Base-by-base conservation (phyloP, 768 basidiomycete species). In the Paxillus ammoniavirescens region DNA sequence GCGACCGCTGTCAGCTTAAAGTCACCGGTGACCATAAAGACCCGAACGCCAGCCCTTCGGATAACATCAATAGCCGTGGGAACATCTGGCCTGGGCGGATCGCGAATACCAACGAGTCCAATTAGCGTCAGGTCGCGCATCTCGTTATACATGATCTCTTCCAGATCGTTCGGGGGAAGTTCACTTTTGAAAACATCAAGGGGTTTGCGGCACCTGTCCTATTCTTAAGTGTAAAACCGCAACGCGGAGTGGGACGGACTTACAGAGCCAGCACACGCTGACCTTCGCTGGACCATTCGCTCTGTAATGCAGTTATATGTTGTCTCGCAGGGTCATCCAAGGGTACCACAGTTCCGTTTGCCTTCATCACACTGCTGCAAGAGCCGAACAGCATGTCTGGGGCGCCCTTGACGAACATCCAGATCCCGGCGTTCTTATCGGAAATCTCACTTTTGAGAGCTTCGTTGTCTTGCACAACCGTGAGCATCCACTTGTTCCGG, bases 401-500 rank as follows among this genome's bases (percentile, higher is more conserved):
- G 1, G 82, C 83, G n/a, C 82, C 82, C 64, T 84, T 83, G 63
- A 76, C 74, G 46, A 78, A 68, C 53, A 84, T 65, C 64, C 76
- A 66, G 0, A 54, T 61, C 33, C 5, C 58, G 7, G 49, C 28
- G 6, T 40, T 37, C 45, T 57, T 50, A 50, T 60, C 46, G 41
- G 36, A 42, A 15, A 55, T 47, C 2, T 58, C 43, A 21, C 55
- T 47, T 13, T 58, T 38, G n/a, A 44, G 44, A 48, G 55, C 8
- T 57, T 59, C 42, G 58, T 61, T 54, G 35, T 69, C 36, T 10
- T 65, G 46, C 1, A 73, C 58, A 49, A 80, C 68, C 47, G 75
- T 79, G 45, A 83, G 71, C 77, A 83, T 83, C 75, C 75, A 83
- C 62, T 84, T 85, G 58, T 81, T 80, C 60, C 75, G 75, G 10